phyloP scores from a whole-genome alignment of 2,329 filamentous ascomycete genomes.

The Anisogramma anomala region DNA sequence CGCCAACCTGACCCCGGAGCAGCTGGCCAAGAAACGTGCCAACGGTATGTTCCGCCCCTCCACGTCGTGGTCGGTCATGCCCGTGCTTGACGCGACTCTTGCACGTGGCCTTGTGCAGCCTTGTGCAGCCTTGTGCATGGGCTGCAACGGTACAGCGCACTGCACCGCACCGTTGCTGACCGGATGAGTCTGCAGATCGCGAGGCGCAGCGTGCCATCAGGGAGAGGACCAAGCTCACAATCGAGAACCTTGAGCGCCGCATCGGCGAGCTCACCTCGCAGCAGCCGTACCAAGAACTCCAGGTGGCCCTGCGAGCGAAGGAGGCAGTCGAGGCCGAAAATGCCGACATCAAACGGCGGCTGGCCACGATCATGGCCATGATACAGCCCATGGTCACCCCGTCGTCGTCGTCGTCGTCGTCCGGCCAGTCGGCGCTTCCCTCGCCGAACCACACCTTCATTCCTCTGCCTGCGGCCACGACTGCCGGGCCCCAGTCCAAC shows the following conservation, averaged over 20 bases:
- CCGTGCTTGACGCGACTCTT: too few species aligned
- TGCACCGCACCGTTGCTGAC: too few species aligned
- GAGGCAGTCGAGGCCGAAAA: conserved; percentile 70
- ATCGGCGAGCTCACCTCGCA: conserved; percentile 68
- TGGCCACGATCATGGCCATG: conserved; percentile 54
- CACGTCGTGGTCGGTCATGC: not conserved
- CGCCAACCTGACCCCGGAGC: conserved; percentile 59
- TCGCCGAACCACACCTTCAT: conserved; percentile 20
- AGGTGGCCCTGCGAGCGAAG: conserved; percentile 62
- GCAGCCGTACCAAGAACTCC: conserved; percentile 74
- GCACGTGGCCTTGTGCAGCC: too few species aligned
- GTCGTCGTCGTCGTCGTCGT: conserved; percentile 19
- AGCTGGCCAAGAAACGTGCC: conserved; percentile 56
- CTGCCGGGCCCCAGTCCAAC: conserved; percentile 16
- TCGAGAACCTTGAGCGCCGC: conserved; percentile 59
- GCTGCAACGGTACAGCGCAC: too few species aligned
- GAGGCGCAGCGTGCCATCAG: conserved; percentile 78
- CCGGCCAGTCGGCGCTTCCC: conserved; percentile 1
- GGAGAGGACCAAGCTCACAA: conserved; percentile 70
- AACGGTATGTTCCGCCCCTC: conserved; percentile 33
- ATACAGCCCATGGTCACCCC: conserved; percentile 45
- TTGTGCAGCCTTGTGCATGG: too few species aligned
- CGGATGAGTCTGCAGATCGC: conserved; percentile 44
- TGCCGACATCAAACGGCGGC: conserved; percentile 58
- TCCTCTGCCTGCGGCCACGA: conserved; percentile 15